These are phyloP conservation scores for Cutaneotrichosporon sp. DNA, from an alignment of 1,284 basidiomycete genomes.

Conservation along the genomic window DNA sequence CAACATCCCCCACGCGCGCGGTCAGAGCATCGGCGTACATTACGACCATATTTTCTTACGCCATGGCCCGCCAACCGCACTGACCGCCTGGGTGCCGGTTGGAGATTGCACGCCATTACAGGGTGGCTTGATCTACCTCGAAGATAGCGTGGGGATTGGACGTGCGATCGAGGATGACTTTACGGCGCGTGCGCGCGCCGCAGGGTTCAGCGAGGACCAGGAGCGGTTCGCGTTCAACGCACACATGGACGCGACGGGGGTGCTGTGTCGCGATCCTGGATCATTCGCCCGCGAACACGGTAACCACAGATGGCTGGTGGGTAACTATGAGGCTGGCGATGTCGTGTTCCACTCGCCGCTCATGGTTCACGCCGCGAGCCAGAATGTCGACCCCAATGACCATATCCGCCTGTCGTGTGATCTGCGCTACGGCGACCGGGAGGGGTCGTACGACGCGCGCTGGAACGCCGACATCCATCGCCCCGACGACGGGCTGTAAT, in stretches of 20 bases:
- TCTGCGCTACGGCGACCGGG: conserved; percentile 16
- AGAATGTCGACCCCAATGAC: conserved; percentile 16
- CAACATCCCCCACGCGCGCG: conserved; percentile 24
- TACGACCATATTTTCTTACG: conserved; percentile 33
- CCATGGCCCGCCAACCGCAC: conserved; percentile 27
- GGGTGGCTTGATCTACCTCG: conserved; percentile 36
- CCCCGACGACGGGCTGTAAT: conserved; percentile 7
- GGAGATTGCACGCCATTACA: conserved; percentile 26
- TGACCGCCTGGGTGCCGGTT: conserved; percentile 37
- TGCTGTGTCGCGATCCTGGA: conserved; percentile 9
- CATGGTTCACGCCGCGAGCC: conserved; percentile 16
- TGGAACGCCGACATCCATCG: conserved; percentile 11
- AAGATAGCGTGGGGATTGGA: conserved; percentile 24
- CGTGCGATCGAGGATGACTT: conserved; percentile 28
- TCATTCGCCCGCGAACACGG: conserved; percentile 2
- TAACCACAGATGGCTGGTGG: conserved; percentile 23
- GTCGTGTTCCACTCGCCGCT: conserved; percentile 27
- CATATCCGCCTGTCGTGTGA: conserved; percentile 19
- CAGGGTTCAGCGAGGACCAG: conserved; percentile 24
- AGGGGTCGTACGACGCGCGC: conserved; percentile 10
- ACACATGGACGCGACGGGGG: conserved; percentile 16
- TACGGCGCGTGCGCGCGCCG: conserved; percentile 2
- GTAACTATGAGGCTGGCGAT: conserved; percentile 26
- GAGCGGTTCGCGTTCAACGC: conserved; percentile 29
- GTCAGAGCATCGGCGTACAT: conserved; percentile 26